Percentiles rank a stretch among this genome's conserved stretches.
phyloP scores from a whole-genome alignment of 1,284 basidiomycete species.

The Cutaneotrichosporon cutaneum region DNA sequence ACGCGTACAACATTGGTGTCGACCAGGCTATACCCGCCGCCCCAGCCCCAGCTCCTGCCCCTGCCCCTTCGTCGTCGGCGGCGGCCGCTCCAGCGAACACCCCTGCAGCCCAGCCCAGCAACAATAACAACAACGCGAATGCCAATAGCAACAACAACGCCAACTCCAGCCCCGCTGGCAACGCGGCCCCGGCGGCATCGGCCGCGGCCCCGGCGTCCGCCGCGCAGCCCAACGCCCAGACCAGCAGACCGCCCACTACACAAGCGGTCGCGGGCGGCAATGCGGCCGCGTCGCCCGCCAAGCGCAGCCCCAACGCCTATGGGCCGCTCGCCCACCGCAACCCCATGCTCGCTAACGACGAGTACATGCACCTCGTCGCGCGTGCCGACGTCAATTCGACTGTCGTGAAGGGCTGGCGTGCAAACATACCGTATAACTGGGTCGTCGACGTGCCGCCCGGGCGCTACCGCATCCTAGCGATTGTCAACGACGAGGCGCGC shows the following conservation, averaged over 20 bases:
- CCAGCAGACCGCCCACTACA: not conserved
- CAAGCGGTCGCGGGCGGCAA: not conserved
- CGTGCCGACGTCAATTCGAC: constrained; percentile 30
- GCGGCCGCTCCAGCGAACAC: not conserved
- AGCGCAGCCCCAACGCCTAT: not conserved
- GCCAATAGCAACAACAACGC: constrained; percentile 4
- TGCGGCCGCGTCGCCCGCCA: not conserved
- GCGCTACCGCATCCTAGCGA: constrained; percentile 36
- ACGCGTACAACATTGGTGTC: constrained; percentile 32
- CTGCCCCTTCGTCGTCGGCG: not conserved
- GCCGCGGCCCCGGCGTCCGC: not conserved
- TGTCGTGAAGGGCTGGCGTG: constrained; percentile 25
- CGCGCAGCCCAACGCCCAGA: not conserved
- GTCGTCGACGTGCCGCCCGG: constrained; percentile 35
- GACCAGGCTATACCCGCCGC: constrained; percentile 16
- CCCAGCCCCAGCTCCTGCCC: no score
- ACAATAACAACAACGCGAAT: not conserved
- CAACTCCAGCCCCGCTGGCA: not conserved
- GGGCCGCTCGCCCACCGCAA: not conserved
- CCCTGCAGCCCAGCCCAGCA: not conserved
- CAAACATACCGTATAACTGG: constrained; percentile 28
- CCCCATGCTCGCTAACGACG: not conserved
- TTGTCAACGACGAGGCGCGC: constrained; percentile 19
- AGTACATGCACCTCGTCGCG: constrained; percentile 2
- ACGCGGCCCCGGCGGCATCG: not conserved